Evolutionary conservation across 2,329 filamentous ascomycete genomes (phyloP).

Genomic region (Microsporum canis): DNA sequence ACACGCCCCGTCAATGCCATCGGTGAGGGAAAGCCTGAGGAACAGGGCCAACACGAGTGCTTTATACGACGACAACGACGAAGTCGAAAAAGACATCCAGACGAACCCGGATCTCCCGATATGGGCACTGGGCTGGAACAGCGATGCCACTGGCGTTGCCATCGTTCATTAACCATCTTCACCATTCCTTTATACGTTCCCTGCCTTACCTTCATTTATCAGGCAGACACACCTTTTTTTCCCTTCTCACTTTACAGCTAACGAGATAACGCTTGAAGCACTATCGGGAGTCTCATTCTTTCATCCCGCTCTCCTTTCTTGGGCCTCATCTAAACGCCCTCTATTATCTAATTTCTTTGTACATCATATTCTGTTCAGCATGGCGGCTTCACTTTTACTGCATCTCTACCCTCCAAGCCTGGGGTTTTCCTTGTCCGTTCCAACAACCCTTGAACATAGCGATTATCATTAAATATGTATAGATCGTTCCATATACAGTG

Average conservation of each 20-base stretch:
- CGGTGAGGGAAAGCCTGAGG: constrained; percentile 25
- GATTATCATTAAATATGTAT: background rate
- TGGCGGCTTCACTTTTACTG: background rate
- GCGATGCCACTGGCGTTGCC: constrained; percentile 31
- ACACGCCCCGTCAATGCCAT: constrained; percentile 24
- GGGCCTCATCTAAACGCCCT: background rate
- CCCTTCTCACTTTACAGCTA: background rate
- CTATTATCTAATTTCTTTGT: background rate
- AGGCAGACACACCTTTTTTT: background rate
- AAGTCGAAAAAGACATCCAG: constrained; percentile 25
- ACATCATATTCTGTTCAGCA: background rate
- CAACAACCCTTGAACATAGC: background rate
- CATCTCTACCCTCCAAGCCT: background rate
- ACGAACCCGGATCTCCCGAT: constrained; percentile 44
- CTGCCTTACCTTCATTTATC: background rate
- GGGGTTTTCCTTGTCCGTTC: background rate
- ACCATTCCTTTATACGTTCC: too few species aligned
- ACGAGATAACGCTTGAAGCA: constrained; percentile 1
- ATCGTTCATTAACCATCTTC: constrained; percentile 24
- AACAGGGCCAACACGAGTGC: constrained; percentile 35
- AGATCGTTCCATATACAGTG: background rate
- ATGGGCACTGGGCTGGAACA: constrained; percentile 31
- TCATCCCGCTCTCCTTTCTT: background rate
- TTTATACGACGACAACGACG: constrained; percentile 36
- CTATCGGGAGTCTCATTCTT: background rate